These are phyloP conservation scores for Eucalyptus sp. DNA, from an alignment of 345 rosid species.

Conservation along the genomic window DNA sequence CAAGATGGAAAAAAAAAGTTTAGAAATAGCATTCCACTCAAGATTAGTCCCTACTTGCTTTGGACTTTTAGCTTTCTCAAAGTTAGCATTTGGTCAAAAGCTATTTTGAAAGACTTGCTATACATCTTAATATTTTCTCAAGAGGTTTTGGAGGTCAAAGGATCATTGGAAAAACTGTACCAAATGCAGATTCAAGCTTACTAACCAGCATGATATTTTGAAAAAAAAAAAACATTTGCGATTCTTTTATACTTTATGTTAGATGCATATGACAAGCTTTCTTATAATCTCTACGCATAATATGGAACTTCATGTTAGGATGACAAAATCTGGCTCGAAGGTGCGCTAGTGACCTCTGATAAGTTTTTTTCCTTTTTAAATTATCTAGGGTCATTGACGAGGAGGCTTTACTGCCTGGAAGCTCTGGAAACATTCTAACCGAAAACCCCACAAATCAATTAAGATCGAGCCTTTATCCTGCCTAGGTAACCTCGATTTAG, in stretches of 20 bases:
- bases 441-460: not conserved
- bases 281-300: not conserved
- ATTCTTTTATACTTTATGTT: not conserved
- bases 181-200: not conserved
- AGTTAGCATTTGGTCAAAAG: too few relatives aligned
- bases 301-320: not conserved
- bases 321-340: not conserved
- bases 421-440: not conserved
- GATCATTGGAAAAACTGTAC: too few relatives aligned
- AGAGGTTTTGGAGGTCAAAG: not conserved
- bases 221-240: not conserved
- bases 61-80: too few relatives aligned
- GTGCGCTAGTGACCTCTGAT: not conserved
- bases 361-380: not conserved
- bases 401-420: not conserved
- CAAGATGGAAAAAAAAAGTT: not conserved
- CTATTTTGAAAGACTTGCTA: not conserved
- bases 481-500: not conserved
- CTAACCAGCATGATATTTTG: not conserved
- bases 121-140: not conserved
- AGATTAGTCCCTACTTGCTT: not conserved
- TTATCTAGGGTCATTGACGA: not conserved
- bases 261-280: not conserved
- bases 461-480: not conserved
- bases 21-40: not conserved